phyloP scores from a whole-genome alignment of 768 basidiomycete genomes.

The Pulveroboletus sp. region DNA sequence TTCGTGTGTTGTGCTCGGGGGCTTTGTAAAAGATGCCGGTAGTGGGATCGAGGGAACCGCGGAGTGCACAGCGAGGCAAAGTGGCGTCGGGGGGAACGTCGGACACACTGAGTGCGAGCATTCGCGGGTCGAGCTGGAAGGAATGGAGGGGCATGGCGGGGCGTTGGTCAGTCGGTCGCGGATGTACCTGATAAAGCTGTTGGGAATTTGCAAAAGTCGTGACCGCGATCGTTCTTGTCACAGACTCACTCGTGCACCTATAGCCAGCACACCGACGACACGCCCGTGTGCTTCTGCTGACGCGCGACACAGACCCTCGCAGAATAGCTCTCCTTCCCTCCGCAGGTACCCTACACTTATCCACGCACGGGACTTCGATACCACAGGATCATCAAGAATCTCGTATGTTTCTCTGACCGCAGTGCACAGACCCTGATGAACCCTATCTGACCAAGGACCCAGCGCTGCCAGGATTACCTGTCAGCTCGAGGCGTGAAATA shows the following conservation, averaged over 20 bases:
- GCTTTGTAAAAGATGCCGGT: slow-evolving; percentile 67
- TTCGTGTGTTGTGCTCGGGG: slow-evolving; percentile 52
- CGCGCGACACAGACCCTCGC: slow-evolving; percentile 52
- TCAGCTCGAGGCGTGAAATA: slow-evolving; percentile 47
- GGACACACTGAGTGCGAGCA: neutral
- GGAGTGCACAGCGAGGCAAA: slow-evolving; percentile 34
- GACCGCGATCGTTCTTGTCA: too few relatives aligned
- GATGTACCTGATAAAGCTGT: too few relatives aligned
- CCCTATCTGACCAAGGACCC: slow-evolving; percentile 38
- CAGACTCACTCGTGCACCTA: too few relatives aligned
- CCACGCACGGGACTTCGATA: slow-evolving; percentile 76
- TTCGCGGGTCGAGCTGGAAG: too few relatives aligned
- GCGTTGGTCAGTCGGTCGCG: too few relatives aligned
- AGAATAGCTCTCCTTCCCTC: slow-evolving; percentile 66
- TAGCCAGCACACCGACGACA: neutral
- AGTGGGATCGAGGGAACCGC: slow-evolving; percentile 58
- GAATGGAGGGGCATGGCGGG: too few relatives aligned
- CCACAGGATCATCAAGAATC: slow-evolving; percentile 71
- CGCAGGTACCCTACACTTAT: slow-evolving; percentile 74
- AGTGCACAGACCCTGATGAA: neutral
- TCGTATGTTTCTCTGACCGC: slow-evolving; percentile 41
- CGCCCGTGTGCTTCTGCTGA: slow-evolving; percentile 15
- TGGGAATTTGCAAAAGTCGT: too few relatives aligned
- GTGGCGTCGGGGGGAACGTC: slow-evolving; percentile 3
- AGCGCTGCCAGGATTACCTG: slow-evolving; percentile 71